Percentiles rank a stretch among this genome's conserved stretches.
These are phyloP conservation scores for Acer campestre DNA, from an alignment of 345 rosid genomes.

Conservation along the genomic window DNA sequence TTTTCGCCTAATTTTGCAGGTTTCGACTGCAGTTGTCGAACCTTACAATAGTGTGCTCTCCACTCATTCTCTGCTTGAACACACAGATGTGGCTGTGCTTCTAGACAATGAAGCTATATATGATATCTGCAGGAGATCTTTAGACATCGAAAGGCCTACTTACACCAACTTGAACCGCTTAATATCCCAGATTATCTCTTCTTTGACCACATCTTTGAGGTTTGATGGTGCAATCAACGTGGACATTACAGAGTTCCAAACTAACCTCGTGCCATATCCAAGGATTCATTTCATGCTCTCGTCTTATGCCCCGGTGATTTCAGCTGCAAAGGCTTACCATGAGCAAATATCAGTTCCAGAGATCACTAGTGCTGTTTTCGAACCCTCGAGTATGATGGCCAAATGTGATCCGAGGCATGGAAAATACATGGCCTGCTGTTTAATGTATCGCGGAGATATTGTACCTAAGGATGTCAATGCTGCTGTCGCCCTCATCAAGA, in stretches of 20 bases:
- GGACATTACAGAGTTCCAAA: slow-evolving; percentile 79
- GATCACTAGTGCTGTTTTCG: slow-evolving; percentile 76
- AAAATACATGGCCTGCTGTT: slow-evolving; percentile 86
- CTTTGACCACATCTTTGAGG: slow-evolving; percentile 75
- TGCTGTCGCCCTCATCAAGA: slow-evolving; percentile 74
- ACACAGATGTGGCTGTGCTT: slow-evolving; percentile 78
- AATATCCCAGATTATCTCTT: slow-evolving; percentile 76
- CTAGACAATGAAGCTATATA: slow-evolving; percentile 87
- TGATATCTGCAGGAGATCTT: slow-evolving; percentile 75
- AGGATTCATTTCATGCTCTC: slow-evolving; percentile 89
- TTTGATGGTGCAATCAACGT: slow-evolving; percentile 88
- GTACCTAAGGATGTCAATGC: slow-evolving; percentile 85
- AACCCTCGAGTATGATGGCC: slow-evolving; percentile 87
- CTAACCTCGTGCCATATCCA: slow-evolving; percentile 86
- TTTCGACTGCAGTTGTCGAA: slow-evolving; percentile 84
- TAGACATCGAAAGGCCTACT: slow-evolving; percentile 77
- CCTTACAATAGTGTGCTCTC: slow-evolving; percentile 84
- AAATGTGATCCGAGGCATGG: slow-evolving; percentile 91
- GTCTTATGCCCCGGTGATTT: slow-evolving; percentile 79
- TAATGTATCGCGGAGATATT: slow-evolving; percentile 84
- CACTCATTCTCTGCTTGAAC: slow-evolving; percentile 84
- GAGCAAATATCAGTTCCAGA: slow-evolving; percentile 82
- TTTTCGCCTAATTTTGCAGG: slow-evolving; percentile 40
- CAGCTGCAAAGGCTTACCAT: slow-evolving; percentile 79
- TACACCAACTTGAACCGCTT: slow-evolving; percentile 78